phyloP scores from a whole-genome alignment of 2,329 filamentous ascomycete species.

The Talaromyces piceae region DNA sequence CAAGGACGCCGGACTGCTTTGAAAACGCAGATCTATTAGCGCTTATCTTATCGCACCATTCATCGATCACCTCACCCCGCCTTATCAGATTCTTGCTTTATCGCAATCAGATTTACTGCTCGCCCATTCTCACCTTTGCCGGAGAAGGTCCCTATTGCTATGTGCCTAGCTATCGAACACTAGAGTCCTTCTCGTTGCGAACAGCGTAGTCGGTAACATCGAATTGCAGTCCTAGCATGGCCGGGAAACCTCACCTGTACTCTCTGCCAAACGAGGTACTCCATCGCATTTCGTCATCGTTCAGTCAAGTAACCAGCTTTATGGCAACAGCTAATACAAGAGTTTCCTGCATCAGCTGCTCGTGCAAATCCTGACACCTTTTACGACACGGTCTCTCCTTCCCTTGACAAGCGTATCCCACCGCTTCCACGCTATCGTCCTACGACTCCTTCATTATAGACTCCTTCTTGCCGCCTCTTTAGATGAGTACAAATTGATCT shows the following conservation, averaged over 20 bases:
- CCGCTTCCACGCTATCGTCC: slow-evolving; percentile 56
- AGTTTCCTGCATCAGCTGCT: slow-evolving; percentile 41
- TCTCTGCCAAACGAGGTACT: slow-evolving; percentile 31
- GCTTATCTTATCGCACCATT: background rate
- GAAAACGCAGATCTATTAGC: too few relatives aligned
- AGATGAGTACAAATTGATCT: slow-evolving; percentile 58
- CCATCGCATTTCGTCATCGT: background rate
- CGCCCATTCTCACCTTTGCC: too few relatives aligned
- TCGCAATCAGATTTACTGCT: too few relatives aligned
- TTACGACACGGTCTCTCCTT: slow-evolving; percentile 48
- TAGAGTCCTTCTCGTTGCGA: too few relatives aligned
- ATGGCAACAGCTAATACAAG: background rate
- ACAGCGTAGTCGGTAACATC: too few relatives aligned
- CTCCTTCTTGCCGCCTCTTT: slow-evolving; percentile 53
- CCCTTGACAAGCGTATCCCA: slow-evolving; percentile 52
- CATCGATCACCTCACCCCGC: background rate
- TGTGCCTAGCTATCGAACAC: too few relatives aligned
- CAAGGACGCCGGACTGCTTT: too few relatives aligned
- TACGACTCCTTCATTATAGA: slow-evolving; percentile 58
- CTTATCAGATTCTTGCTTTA: background rate
- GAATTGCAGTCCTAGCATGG: too few relatives aligned
- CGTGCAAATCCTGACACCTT: slow-evolving; percentile 42
- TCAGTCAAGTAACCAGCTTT: background rate
- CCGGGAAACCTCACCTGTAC: slow-evolving; percentile 11
- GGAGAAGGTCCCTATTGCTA: too few relatives aligned